Base-by-base conservation (phyloP, 495 filamentous ascomycete species). In the Beverwykella pulmonaria region DNA sequence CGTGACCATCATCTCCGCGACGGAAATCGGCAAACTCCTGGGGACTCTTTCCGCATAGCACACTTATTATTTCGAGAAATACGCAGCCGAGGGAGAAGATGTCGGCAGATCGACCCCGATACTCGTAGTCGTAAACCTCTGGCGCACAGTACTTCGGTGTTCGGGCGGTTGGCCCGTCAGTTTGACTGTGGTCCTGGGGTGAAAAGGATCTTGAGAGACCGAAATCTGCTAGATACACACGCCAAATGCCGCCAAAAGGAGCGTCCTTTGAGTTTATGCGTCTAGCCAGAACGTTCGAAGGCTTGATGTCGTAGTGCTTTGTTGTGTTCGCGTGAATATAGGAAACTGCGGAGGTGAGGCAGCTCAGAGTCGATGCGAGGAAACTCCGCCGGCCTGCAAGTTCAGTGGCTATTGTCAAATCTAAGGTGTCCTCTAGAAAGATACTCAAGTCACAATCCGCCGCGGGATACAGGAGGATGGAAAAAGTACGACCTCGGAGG, bases 251-350 rank as follows among this genome's bases (percentile, higher is more conserved):
- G 9, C 30, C n/a, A 23, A 32, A 65, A 53, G 1, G 39, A n/a
- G 39, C 2, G 15, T 12, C 15, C 39, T 44, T 12, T 9, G 63
- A 41, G 15, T 69, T 58, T 30, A 69, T 65, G 32, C n/a, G 48
- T n/a, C n/a, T n/a, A n/a, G n/a, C n/a, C n/a, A n/a, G n/a, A n/a
- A 44, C 17, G 15, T 44, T 44, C 3, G 48, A 4, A 2, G 69
- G 69, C 32, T 72, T 69, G 15, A 72, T 66, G 44, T 72, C 69
- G 65, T 65, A 65, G 41, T 72, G 69, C 25, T 65, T 68, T 10
- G 46, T 61, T 12, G 54, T 62, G n/a, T 58, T 53, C 1, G 2
- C 0, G 44, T 72, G 69, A 9, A 69, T 53, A 27, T 41, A 66
- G 3, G 60, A 1, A 20, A 72, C 23, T 6, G 70, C 61, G 14